Evolutionary conservation across 2,329 filamentous ascomycete genomes (phyloP), one percentile per base, ranked within the genome.

Genomic region (Fusarium mundagurra): DNA sequence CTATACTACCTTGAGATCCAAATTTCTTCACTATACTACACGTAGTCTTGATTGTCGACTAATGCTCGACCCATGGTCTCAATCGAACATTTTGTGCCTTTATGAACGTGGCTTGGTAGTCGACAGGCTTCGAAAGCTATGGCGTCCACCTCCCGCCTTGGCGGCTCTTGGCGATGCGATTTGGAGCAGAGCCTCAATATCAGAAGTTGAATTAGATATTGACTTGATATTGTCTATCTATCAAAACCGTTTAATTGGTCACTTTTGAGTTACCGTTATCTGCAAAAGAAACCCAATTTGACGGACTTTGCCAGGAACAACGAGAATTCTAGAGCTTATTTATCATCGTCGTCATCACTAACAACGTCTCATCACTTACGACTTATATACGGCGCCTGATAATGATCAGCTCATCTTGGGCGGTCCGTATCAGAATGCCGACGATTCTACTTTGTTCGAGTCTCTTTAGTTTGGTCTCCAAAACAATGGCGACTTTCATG

Each of bases 111-210:
- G 16, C 12, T 20, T 8, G 12, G 31, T 24, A 13, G 24, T 17
- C 20, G 29, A 34, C 22, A 24, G 29, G 29, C 17, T 34, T 34
- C 8, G 22, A 24, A 14, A 34, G 22, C 31, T 24, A 10, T 24
- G 48, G 48, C 29, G 48, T 24, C 17, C 39, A 60, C 18, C 45
- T 53, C 65, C 65, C 67, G 65, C 50, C 65, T 69, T 69, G 58
- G 63, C 63, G 41, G 8, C 9, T 9, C 65, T 69, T 68, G 65
- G 67, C 65, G 39, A 43, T 43, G 8, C 12, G 22, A n/a, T 36
- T 24, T 20, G 3, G 1, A 45, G 50, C 65, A 69, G 67, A 69
- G 67, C 67, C 67, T 64, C 67, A 64, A 22, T 24, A 36, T 20
- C 22, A 31, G 14, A 29, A 20, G 36, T 12, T 11, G 13, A 24